Conservation (phyloP, 345 rosid genomes). For the Carallia pectinifolia region DNA sequence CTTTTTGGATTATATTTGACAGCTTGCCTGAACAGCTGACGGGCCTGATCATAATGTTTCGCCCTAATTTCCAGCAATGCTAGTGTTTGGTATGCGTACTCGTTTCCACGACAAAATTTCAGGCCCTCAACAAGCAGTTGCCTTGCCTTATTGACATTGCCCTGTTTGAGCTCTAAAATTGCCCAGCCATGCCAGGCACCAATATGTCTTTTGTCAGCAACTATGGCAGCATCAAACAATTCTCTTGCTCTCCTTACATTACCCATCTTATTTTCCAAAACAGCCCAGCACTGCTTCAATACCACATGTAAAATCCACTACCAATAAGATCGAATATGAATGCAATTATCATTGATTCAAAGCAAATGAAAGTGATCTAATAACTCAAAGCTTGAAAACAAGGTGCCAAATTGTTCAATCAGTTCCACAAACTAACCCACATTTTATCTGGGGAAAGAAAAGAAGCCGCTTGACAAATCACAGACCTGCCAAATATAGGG, state of each 20-base stretch:
- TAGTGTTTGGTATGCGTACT: constrained; percentile 85
- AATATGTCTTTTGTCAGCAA: constrained; percentile 80
- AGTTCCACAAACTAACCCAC: too few species aligned
- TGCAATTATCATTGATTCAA: not conserved
- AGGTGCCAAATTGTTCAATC: too few species aligned
- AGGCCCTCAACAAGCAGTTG: constrained; percentile 82
- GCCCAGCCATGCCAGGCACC: constrained; percentile 99
- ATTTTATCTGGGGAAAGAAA: too few species aligned
- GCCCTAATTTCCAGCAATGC: constrained; percentile 83
- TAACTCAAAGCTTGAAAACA: not conserved
- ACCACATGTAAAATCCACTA: constrained; percentile 18
- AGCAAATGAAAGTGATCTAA: not conserved
- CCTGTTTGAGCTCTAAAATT: constrained; percentile 83
- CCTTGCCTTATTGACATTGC: constrained; percentile 88
- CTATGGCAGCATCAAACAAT: constrained; percentile 89
- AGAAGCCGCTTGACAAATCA: not conserved
- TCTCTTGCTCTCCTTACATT: constrained; percentile 83
- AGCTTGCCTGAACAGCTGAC: constrained; percentile 80
- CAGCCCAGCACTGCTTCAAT: constrained; percentile 90
- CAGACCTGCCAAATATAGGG: constrained; percentile 96
- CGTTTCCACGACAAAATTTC: constrained; percentile 78
- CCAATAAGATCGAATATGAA: not conserved
- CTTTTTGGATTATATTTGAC: constrained; percentile 85
- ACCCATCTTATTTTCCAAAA: constrained; percentile 77
- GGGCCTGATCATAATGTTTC: constrained; percentile 67